Evolutionary conservation across 1,284 basidiomycete genomes (phyloP), one percentile per base, ranked within the genome.

Genomic region (Agroathelia rolfsii): DNA sequence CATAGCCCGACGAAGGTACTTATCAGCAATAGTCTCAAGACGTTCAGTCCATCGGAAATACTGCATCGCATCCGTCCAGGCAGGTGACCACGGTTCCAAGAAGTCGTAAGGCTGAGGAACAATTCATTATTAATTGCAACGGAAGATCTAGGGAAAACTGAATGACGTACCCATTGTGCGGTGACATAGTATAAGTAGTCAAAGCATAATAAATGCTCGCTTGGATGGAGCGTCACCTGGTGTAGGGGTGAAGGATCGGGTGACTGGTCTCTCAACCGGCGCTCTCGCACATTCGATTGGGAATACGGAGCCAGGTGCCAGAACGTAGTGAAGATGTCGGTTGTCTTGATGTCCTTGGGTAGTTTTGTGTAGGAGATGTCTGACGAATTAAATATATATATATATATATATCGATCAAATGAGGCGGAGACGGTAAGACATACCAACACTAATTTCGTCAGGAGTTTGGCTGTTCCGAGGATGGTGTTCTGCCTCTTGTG

Each of bases 151-250:
- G 14, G 28, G 12, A 23, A 10, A 31, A n/a, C n/a, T n/a, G 12
- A 28, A 18, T 19, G 6, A 34, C 38, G 4, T 27, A 52, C 52
- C 33, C 42, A 34, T 13, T 39, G 39, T 3, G 44, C 49, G 17
- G 55, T 59, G 9, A 59, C 54, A 39, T 59, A 72, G 47, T 69
- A 72, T 28, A 72, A 45, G 40, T 65, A 65, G 40, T 72, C 69
- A 40, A 61, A 70, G 44, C 68, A 72, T 14, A 67, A 45, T 22
- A 73, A 38, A 20, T 70, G 66, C 29, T 69, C 64, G 41, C 71
- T 67, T 5, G 70, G 69, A 4, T 58, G 58, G 12, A 66, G 47
- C 8, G 50, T 48, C 7, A 56, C 46, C 32, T 56, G 51, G 31
- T 55, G 46, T 5, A 42, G 28, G 6, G 51, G 51, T 2, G 59